A percentile compares a stretch with the other conserved stretches of the same genome.
Conservation (phyloP, 495 filamentous ascomycete genomes). For the Polyplosphaeria fusca region DNA sequence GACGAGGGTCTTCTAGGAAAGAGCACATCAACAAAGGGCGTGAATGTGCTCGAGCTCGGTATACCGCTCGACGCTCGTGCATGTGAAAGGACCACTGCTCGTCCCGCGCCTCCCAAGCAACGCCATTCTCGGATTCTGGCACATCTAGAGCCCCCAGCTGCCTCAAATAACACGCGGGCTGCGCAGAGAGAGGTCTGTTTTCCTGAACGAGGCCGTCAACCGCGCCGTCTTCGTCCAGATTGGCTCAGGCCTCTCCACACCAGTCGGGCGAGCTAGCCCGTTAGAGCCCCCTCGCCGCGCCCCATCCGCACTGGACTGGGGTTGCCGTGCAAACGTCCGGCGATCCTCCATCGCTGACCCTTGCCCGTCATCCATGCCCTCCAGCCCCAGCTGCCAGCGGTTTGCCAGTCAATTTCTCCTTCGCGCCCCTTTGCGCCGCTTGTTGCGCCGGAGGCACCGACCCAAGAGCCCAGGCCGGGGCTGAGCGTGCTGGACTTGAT, state of each 20-base stretch:
- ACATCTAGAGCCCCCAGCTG: neutral
- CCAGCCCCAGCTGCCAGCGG: neutral
- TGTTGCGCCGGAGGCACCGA: slow-evolving; percentile 1
- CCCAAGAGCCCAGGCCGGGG: neutral
- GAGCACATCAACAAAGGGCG: neutral
- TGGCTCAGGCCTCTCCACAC: neutral
- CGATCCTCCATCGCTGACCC: slow-evolving; percentile 5
- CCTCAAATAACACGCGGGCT: neutral
- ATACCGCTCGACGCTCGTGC: neutral
- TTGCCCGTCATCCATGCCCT: neutral
- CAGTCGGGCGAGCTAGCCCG: neutral
- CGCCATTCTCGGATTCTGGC: neutral
- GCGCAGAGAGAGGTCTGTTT: neutral
- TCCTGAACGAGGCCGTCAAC: neutral
- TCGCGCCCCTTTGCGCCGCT: neutral
- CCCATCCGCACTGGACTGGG: neutral
- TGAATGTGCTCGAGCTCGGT: neutral
- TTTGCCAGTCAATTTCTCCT: neutral
- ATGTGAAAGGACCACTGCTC: neutral
- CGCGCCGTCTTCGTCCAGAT: neutral
- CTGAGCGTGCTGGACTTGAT: neutral
- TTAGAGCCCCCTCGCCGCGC: neutral
- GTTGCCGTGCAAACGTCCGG: slow-evolving; percentile 3
- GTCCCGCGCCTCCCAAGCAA: neutral
- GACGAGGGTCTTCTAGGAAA: neutral